A percentile compares a stretch with the other conserved stretches of the same genome.
Conservation (phyloP, 1,284 basidiomycete species). For the Mycosarcoma maydis region DNA sequence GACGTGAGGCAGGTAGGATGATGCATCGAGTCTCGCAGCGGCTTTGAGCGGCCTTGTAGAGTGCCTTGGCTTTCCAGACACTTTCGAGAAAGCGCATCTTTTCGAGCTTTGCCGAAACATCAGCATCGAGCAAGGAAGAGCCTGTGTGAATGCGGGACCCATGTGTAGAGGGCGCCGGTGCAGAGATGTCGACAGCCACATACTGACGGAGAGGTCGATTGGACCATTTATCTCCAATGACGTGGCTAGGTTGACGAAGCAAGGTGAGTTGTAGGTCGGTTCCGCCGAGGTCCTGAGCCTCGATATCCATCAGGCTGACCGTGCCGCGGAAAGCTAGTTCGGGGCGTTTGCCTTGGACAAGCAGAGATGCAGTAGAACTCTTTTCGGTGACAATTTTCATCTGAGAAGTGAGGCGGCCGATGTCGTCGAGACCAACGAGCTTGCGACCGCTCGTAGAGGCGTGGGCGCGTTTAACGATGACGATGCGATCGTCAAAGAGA, state of each 20-base stretch:
- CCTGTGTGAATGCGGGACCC: constrained; percentile 14
- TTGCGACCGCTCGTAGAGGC: constrained; percentile 77
- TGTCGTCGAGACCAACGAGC: constrained; percentile 84
- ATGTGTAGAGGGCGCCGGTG: constrained; percentile 3
- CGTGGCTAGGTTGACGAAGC: constrained; percentile 35
- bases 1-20: constrained; percentile 32
- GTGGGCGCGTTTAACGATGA: constrained; percentile 86
- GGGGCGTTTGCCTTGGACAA: constrained; percentile 73
- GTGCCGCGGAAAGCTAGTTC: constrained; percentile 87
- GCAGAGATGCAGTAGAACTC: constrained; percentile 64
- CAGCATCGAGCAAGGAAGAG: constrained; percentile 18
- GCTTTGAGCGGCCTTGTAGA: constrained; percentile 49
- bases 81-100: constrained; percentile 64
- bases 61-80: constrained; percentile 62
- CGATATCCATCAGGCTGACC: constrained; percentile 83
- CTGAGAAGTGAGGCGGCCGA: constrained; percentile 74
- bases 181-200: constrained; percentile 42
- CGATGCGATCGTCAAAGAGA: constrained; percentile 92
- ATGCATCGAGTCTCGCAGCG: constrained; percentile 51
- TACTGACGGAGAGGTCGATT: constrained; percentile 53
- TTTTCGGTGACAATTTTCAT: constrained; percentile 64
- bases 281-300: constrained; percentile 69
- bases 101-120: constrained; percentile 49
- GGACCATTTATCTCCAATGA: constrained; percentile 53
- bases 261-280: constrained; percentile 81